These are phyloP conservation scores for Penicillium concentricum DNA, from an alignment of 2,329 filamentous ascomycete genomes.

Conservation along the genomic window DNA sequence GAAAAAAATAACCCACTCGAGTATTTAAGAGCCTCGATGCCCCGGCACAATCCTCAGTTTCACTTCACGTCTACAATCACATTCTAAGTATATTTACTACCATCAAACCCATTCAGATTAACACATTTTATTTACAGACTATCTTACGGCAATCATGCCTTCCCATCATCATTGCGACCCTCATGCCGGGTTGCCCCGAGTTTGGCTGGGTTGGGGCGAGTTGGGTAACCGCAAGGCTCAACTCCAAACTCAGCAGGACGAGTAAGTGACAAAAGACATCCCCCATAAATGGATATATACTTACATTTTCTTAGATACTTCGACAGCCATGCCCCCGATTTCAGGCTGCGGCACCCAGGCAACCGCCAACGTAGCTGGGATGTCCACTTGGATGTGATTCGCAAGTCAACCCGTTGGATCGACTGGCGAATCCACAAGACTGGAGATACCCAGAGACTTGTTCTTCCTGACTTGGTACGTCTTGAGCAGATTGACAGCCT, in stretches of 20 bases:
- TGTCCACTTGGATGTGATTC: not conserved
- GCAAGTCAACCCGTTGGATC: conserved; percentile 1
- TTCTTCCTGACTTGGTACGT: not conserved
- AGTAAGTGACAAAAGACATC: not conserved
- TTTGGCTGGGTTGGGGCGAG: conserved; percentile 7
- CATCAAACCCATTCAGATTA: not conserved
- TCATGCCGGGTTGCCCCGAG: not conserved
- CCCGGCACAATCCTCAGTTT: not conserved
- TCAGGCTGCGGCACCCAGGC: not conserved
- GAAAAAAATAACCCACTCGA: not conserved
- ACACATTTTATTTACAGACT: not conserved
- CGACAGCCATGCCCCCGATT: not conserved
- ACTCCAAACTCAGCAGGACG: not conserved
- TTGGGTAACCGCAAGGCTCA: conserved; percentile 2
- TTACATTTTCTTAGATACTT: not conserved
- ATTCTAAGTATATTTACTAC: not conserved
- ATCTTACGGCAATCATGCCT: not conserved
- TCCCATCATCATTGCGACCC: not conserved
- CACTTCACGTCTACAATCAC: not conserved
- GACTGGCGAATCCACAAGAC: not conserved
- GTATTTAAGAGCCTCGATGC: not conserved
- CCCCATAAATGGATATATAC: not conserved
- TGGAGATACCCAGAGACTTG: not conserved
- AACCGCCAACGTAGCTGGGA: not conserved
- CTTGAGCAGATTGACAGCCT: conserved; percentile 1